phyloP scores from a whole-genome alignment of 306 rosid genomes.

The Ormosia emarginata region DNA sequence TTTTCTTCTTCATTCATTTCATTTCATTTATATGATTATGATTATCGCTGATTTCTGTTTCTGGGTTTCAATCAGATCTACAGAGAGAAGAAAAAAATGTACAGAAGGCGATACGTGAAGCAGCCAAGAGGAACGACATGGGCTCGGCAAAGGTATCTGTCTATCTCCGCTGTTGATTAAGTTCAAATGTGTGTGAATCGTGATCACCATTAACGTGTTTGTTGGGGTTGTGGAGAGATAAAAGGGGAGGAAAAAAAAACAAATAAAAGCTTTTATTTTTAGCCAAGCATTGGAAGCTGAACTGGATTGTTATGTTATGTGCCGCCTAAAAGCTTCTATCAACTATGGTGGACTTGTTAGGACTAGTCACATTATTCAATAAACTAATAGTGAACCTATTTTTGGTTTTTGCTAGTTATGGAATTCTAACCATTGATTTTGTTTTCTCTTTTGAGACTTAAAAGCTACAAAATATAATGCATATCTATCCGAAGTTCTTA shows the following conservation, averaged over 20 bases:
- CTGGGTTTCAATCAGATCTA: constrained; percentile 50
- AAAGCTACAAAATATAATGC: too few relatives aligned
- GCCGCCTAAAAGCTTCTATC: not conserved
- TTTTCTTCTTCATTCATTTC: not conserved
- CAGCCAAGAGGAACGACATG: constrained; percentile 96
- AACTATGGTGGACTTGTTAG: not conserved
- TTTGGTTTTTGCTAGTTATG: constrained; percentile 5
- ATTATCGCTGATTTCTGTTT: not conserved
- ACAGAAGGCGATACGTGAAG: constrained; percentile 85
- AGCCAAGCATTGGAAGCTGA: not conserved
- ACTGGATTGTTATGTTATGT: not conserved
- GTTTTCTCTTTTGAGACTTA: not conserved
- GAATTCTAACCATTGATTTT: not conserved
- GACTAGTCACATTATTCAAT: not conserved
- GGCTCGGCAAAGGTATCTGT: constrained; percentile 86
- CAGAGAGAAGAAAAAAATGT: constrained; percentile 88
- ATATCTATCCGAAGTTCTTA: not conserved
- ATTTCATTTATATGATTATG: not conserved
- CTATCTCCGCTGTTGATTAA: not conserved
- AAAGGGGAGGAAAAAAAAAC: too few relatives aligned
- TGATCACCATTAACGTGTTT: not conserved
- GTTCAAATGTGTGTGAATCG: not conserved
- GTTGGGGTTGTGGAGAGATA: too few relatives aligned
- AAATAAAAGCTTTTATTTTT: too few relatives aligned
- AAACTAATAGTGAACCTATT: not conserved